Base-by-base conservation (phyloP, 768 basidiomycete genomes). In the Leccinum imitatum region DNA sequence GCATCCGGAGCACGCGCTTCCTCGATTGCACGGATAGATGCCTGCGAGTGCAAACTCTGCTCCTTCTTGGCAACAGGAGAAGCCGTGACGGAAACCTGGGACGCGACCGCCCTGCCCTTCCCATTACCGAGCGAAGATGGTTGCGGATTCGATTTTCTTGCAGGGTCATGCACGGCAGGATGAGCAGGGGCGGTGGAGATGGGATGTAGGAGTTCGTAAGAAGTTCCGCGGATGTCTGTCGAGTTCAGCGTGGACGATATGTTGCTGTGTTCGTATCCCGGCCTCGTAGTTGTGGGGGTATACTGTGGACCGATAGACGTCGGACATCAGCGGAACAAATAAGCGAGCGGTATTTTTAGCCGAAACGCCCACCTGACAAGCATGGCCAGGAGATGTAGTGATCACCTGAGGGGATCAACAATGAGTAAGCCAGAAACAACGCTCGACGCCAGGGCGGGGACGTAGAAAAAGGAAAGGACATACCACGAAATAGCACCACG, bases 401-500 rank as follows among this genome's bases (percentile, higher is more conserved):
- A 89, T 73, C 44, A 87, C 81, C 90, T 91, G 64, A 3, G 17
- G 23, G n/a, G 23, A 47, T 50, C 7, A 35, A 19, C 21, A 35
- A 56, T 50, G 31, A n/a, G 53, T 54, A 44, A 19, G n/a, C 41
- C 41, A 27, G 21, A n/a, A 35, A 35, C 13, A n/a, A 14, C 41
- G 47, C n/a, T 30, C 13, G 52, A 46, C 9, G 33, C 17, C 54
- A 51, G n/a, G 44, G 44, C 19, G 44, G 11, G 30, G 47, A 27
- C 13, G 31, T 13, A 30, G 35, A 50, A 52, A 56, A 27, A 44
- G 27, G 71, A 19, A 46, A 4, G 39, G 39, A 9, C 82, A 54
- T 57, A 91, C 93, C 81, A 83, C 85, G 21, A 81, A 57, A 74
- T 95, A 96, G 14, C 87, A 82, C 93, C 93, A 94, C 0, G 87